Evolutionary conservation across 148 eudicot species (phyloP), one percentile per base, ranked within the genome.

Genomic region (Vaccinium macrocarpon): DNA sequence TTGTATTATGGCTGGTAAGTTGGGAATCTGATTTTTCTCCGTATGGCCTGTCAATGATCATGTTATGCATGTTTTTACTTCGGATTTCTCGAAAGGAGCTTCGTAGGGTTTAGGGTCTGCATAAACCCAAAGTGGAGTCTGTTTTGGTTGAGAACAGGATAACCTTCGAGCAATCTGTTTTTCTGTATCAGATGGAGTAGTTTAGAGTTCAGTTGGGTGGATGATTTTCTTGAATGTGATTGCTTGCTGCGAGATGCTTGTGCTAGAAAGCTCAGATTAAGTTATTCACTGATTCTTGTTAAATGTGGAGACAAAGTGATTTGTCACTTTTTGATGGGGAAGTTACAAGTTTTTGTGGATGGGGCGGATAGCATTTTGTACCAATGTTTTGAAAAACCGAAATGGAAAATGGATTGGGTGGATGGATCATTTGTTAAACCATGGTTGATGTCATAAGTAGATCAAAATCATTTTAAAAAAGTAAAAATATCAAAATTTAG

Each of bases 21-120:
- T 21, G 12, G n/a, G 23, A 35, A 52, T 82, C 84, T 82, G 84
- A 52, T 53, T 5, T 25, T 52, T 1, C 12, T 82, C 13, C 75
- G 25, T 25, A 13, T 35, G 9, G 62, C 16, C 8, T 52, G 5
- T 32, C 46, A 4, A 8, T 35, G 25, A 25, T 71, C 77, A 52
- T 68, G 29, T 11, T 29, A 18, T 8, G 0, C 73, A 5, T 5
- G 59, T 49, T 68, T 46, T 14, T 35, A 49, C 42, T 70, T 71
- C 21, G n/a, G 7, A 21, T 32, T 82, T 82, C n/a, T 11, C 32
- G 6, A 29, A 81, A 48, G 14, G 59, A 48, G 51, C 25, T 71
- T 12, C n/a, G 7, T 27, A 29, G 78, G 84, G 64, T 82, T 82
- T 71, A 82, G 62, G 42, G 64, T 82, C 27, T 27, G 81, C 32